Percentiles rank a stretch among this genome's conserved stretches.
These are phyloP conservation scores for Zangia roseola DNA, from an alignment of 768 basidiomycete species.

Conservation along the genomic window DNA sequence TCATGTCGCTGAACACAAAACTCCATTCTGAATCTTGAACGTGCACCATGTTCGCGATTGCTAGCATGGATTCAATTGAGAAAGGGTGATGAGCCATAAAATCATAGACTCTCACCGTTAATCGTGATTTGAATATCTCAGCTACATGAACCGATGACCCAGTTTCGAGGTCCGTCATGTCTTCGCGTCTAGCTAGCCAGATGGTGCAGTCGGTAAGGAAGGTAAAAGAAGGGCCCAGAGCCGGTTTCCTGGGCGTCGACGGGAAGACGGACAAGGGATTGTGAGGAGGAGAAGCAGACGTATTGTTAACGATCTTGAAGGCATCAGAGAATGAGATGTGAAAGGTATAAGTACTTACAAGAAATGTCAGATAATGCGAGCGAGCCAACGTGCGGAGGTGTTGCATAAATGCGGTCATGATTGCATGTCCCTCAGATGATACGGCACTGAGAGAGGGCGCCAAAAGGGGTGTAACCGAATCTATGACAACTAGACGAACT, in stretches of 20 bases:
- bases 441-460: conserved; percentile 60
- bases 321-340: background rate
- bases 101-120: conserved; percentile 31
- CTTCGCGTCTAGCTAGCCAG: conserved; percentile 51
- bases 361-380: conserved; percentile 42
- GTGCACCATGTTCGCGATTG: conserved; percentile 38
- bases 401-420: conserved; percentile 71
- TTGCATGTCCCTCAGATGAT: conserved; percentile 73
- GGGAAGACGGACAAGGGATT: conserved; percentile 36
- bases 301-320: conserved; percentile 60
- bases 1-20: conserved; percentile 18
- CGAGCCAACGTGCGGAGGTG: conserved; percentile 54
- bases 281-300: conserved; percentile 35
- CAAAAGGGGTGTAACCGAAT: conserved; percentile 62
- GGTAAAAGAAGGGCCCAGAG: conserved; percentile 73
- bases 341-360: conserved; percentile 44
- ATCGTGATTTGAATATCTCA: conserved; percentile 45
- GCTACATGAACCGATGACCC: conserved; percentile 31
- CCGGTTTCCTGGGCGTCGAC: conserved; percentile 55
- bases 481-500: conserved; percentile 57
- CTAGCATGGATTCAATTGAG: conserved; percentile 23
- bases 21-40: conserved; percentile 40
- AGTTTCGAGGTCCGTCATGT: conserved; percentile 11
- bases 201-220: conserved; percentile 70
- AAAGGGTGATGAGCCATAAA: background rate